A percentile compares a stretch with the other conserved stretches of the same genome.
phyloP scores from a whole-genome alignment of 2,329 filamentous ascomycete species.

The Aspergillus carbonarius region DNA sequence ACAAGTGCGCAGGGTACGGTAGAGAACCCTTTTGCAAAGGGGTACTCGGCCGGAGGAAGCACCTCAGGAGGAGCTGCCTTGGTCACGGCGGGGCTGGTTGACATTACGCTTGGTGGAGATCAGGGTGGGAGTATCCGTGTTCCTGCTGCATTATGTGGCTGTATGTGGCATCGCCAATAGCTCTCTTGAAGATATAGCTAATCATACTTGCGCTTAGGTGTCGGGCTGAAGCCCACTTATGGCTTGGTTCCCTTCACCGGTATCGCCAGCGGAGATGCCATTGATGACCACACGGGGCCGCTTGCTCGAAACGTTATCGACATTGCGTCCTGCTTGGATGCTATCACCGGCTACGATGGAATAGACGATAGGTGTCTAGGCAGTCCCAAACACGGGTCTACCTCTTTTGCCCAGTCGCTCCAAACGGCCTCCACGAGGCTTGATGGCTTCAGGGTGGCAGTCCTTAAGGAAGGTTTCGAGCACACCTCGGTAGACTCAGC shows the following conservation, averaged over 20 bases:
- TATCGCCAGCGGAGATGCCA: conserved; percentile 49
- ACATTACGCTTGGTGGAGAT: conserved; percentile 35
- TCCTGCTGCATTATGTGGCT: conserved; percentile 46
- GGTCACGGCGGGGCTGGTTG: conserved; percentile 25
- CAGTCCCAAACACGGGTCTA: conserved; percentile 25
- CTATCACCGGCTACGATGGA: conserved; percentile 50
- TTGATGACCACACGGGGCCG: conserved; percentile 53
- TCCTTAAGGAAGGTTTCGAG: conserved; percentile 49
- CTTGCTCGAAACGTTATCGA: conserved; percentile 45
- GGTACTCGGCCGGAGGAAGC: conserved; percentile 32
- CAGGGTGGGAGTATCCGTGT: conserved; percentile 36
- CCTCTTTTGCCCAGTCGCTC: conserved; percentile 16
- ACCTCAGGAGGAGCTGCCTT: conserved; percentile 30
- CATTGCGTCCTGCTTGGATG: conserved; percentile 45
- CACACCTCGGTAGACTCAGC: conserved; percentile 39
- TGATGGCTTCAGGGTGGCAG: conserved; percentile 36
- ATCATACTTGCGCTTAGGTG: conserved; percentile 19
- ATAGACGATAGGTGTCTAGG: conserved; percentile 50
- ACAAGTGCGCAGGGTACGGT: conserved; percentile 30
- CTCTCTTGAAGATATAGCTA: background rate
- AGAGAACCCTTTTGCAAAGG: conserved; percentile 28
- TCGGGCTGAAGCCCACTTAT: conserved; percentile 54
- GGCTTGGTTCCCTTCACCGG: conserved; percentile 55
- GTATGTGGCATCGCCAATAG: conserved; percentile 7
- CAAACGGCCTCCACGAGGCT: conserved; percentile 12